Conservation (phyloP, 352 stramenopile species). For the Phytophthora pistaciae region DNA sequence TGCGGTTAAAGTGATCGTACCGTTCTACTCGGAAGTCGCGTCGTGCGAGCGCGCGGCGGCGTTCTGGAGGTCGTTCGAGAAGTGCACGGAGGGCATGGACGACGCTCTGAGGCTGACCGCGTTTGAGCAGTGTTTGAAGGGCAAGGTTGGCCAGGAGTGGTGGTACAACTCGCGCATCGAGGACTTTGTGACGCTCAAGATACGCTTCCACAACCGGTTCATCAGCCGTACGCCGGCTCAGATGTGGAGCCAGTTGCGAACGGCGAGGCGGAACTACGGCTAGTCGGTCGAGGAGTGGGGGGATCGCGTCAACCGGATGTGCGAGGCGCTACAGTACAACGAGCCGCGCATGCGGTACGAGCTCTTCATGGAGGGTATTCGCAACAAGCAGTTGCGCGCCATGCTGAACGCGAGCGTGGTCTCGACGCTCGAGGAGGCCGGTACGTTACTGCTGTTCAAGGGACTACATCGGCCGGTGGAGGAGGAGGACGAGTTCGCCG, state of each 20-base stretch:
- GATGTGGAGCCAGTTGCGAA: neutral
- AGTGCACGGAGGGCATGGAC: neutral
- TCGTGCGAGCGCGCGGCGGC: neutral
- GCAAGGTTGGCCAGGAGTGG: neutral
- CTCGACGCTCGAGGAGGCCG: neutral
- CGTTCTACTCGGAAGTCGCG: conserved; percentile 10
- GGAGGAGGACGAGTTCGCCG: neutral
- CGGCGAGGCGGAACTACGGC: neutral
- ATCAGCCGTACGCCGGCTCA: conserved; percentile 9
- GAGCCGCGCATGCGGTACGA: conserved; percentile 6
- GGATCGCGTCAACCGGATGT: neutral
- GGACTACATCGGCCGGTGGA: conserved; percentile 1
- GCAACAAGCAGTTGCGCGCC: neutral
- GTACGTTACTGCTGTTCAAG: neutral
- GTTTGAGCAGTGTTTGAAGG: conserved; percentile 11
- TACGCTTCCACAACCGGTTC: conserved; percentile 15
- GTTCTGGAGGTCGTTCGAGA: conserved; percentile 17
- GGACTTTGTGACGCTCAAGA: neutral
- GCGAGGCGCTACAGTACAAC: neutral
- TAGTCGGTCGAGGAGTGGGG: conserved; percentile 15
- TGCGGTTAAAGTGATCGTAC: neutral
- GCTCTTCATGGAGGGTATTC: conserved; percentile 4
- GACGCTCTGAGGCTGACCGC: neutral
- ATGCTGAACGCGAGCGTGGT: conserved; percentile 5
- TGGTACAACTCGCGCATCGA: conserved; percentile 2